These are phyloP conservation scores for Aspergillus panamensis DNA, from an alignment of 495 filamentous ascomycete species.

Conservation along the genomic window DNA sequence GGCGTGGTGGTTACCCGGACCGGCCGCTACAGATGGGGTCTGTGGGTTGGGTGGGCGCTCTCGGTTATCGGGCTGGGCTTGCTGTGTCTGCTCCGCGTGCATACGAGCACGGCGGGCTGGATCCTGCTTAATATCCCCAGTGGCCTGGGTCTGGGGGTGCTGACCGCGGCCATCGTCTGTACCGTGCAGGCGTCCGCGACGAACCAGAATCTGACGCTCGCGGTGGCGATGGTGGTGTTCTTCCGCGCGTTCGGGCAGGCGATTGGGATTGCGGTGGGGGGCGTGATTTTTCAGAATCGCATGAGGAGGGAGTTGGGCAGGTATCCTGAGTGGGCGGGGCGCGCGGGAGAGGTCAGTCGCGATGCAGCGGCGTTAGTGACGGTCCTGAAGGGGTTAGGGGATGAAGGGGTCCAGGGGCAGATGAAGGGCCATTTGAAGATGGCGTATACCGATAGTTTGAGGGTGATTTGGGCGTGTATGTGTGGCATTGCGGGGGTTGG, in stretches of 20 bases:
- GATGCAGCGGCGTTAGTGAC: slow-evolving; percentile 59
- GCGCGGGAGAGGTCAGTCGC: slow-evolving; percentile 47
- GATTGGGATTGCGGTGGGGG: slow-evolving; percentile 54
- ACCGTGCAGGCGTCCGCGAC: slow-evolving; percentile 48
- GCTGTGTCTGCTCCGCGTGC: slow-evolving; percentile 40
- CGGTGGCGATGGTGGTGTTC: slow-evolving; percentile 54
- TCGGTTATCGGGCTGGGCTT: slow-evolving; percentile 47
- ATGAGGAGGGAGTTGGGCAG: slow-evolving; percentile 45
- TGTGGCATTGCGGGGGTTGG: slow-evolving; percentile 51
- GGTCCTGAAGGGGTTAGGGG: slow-evolving; percentile 54
- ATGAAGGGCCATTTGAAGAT: slow-evolving; percentile 44
- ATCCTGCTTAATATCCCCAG: slow-evolving; percentile 46
- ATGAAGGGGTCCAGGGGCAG: slow-evolving; percentile 15
- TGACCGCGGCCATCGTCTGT: slow-evolving; percentile 48
- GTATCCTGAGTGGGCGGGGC: slow-evolving; percentile 39
- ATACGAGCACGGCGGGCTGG: slow-evolving; percentile 43
- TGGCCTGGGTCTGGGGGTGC: slow-evolving; percentile 48
- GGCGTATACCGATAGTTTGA: slow-evolving; percentile 55
- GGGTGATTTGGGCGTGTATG: slow-evolving; percentile 54
- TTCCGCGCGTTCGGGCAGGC: slow-evolving; percentile 53
- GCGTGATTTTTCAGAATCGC: slow-evolving; percentile 59
- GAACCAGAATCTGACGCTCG: slow-evolving; percentile 42
- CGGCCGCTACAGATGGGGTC: slow-evolving; percentile 48
- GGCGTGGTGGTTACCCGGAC: slow-evolving; percentile 43
- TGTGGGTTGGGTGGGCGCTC: slow-evolving; percentile 52